Evolutionary conservation across 352 stramenopile species (phyloP).

Genomic region (Globisporangium nunn): DNA sequence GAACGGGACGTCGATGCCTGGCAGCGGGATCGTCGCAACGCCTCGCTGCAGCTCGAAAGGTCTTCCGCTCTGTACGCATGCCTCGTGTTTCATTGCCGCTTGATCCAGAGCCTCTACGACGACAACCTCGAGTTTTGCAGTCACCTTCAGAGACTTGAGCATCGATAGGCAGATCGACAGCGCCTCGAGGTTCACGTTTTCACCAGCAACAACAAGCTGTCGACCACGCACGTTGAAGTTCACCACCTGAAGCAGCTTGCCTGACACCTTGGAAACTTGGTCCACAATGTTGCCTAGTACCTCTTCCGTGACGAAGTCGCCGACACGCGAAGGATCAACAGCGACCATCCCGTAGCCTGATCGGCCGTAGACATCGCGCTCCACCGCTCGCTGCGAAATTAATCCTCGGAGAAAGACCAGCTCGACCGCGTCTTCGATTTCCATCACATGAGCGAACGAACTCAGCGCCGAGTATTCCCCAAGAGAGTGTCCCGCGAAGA

Average conservation of each 20-base stretch:
- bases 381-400: slow-evolving; percentile 57
- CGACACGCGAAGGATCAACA: slow-evolving; percentile 70
- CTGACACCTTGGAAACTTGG: slow-evolving; percentile 42
- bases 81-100: slow-evolving; percentile 54
- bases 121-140: slow-evolving; percentile 37
- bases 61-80: slow-evolving; percentile 38
- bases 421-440: slow-evolving; percentile 69
- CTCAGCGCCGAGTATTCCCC: slow-evolving; percentile 83
- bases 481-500: slow-evolving; percentile 86
- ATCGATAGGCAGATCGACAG: slow-evolving; percentile 55
- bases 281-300: slow-evolving; percentile 69
- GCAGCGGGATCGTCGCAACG: slow-evolving; percentile 76
- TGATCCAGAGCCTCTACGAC: slow-evolving; percentile 52
- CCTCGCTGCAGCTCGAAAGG: slow-evolving; percentile 57
- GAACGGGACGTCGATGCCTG: slow-evolving; percentile 89
- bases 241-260: slow-evolving; percentile 80
- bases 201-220: slow-evolving; percentile 83
- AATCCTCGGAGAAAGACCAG: slow-evolving; percentile 79
- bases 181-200: slow-evolving; percentile 77
- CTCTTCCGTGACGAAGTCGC: slow-evolving; percentile 60
- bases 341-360: slow-evolving; percentile 88
- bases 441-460: slow-evolving; percentile 63
- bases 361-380: slow-evolving; percentile 45
- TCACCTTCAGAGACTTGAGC: slow-evolving; percentile 35
- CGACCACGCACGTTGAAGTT: slow-evolving; percentile 85